Evolutionary conservation across 2,329 filamentous ascomycete species (phyloP), one percentile per base, ranked within the genome.

Genomic region (Talaromyces sp.): DNA sequence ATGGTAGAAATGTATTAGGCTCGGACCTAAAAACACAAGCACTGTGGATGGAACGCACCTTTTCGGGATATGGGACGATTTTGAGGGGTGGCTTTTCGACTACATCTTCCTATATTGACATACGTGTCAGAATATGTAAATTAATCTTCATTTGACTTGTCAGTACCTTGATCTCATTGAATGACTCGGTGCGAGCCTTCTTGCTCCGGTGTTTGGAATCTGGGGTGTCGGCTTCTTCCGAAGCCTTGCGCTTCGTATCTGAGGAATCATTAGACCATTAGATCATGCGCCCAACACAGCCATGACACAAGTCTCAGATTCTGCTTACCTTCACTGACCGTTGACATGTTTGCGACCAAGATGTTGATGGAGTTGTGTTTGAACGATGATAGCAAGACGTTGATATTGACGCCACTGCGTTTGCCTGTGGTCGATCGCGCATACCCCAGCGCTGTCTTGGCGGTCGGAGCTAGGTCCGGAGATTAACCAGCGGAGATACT

Each of bases 41-140:
- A 36, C 43, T 43, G 40, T 43, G n/a, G 27, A 29, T 29, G 15
- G 49, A n/a, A 65, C 34, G n/a, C 75, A 91, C 90, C 84, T 96
- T 97, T 79, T 97, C 93, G 1, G 93, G 93, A 72, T 95, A 97
- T 1, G 91, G 91, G 40, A 96, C 92, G 19, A 88, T 86, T 70
- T 88, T 88, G 70, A 80, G 76, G 25, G 77, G 75, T 66, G 84
- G 85, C 72, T 86, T 86, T 17, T 83, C 80, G 7, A 79, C 54
- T 8, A 69, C 63, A 36, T 72, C 63, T 43, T 69, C 54, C 65
- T 70, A 75, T 4, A 78, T 77, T n/a, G 17, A 6, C n/a, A 27
- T 17, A 22, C 29, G 43, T 13, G 8, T 64, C 17, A 61, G 51
- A 15, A 47, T 17, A 43, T 36, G 17, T 22, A 17, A 34, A 19